Base-by-base conservation (phyloP, 768 basidiomycete genomes). In the Auricularia cornea region DNA sequence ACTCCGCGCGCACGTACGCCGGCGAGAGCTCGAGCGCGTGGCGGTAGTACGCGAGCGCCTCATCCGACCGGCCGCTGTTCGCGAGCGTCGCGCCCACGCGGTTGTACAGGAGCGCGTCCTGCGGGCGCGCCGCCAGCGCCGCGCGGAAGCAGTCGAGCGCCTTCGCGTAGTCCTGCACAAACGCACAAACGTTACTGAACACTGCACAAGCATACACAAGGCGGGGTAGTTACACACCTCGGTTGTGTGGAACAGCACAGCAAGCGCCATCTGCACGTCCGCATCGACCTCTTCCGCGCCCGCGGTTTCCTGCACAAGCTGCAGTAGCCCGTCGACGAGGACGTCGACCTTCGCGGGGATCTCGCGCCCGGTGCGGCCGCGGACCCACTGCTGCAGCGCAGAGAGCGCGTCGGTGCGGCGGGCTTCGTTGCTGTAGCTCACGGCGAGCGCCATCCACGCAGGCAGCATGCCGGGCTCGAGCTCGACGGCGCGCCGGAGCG, bases 61-160 rank as follows among this genome's bases (percentile, higher is more conserved):
- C 84, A 38, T 83, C 84, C 14, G 93, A 82, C 61, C 78, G 79
- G 28, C 94, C 87, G 69, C 85, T 91, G 74, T 97, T 98, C 29
- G 95, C 95, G 77, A 94, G 86, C 4, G 93, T 95, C 18, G 95
- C 95, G 16, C 95, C 95, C 48, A 96, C 89, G 18, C 95, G 85
- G 70, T 98, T 98, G 75, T 91, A 96, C 63, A 98, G 75, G 41
- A 92, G 77, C 88, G 90, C 96, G 71, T 98, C 94, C 92, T 95
- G 68, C 5, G 94, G 96, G 63, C 93, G 81, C 60, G 94, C 87
- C 3, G 87, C 87, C 64, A 98, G 76, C 1, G 97, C 97, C 0
- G 95, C 82, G 59, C 80, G 80, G 77, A 99, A 98, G 77, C 97
- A 99, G 72, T 99, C 97, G 65, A 89, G 86, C 0, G 96, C 94